Base-by-base conservation (phyloP, 768 basidiomycete genomes). In the Dacryopinax primogenitus region DNA sequence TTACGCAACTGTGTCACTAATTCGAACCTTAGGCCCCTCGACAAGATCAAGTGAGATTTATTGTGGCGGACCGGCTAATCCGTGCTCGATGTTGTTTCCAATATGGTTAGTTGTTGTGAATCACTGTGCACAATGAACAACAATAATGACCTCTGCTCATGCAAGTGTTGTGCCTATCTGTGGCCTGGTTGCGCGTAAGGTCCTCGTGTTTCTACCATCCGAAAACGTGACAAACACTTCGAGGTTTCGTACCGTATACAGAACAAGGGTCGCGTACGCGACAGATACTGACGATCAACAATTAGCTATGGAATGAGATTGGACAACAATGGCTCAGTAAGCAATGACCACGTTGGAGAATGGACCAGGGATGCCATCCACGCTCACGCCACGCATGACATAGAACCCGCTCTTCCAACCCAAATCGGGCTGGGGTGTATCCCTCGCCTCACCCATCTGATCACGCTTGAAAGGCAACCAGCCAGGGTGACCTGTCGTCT, bases 11-110 rank as follows among this genome's bases (percentile, higher is more conserved):
- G 39, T 3, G 33, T 15, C 63, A 41, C 62, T 62, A 36, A 63
- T 39, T 32, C 37, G 34, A 71, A 73, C 65, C 71, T 69, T 74
- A 91, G 92, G 70, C 93, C 94, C 18, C 76, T 97, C 67, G 94
- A 96, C 77, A 94, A 94, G 78, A 92, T 96, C 80, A 95, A 94
- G 77, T 95, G 80, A 62, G 6, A 4, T 7, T 28, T 18, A 44
- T 44, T 44, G 18, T 44, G 41, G 16, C 18, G 18, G 7, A 18
- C 4, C 23, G 18, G 41, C 6, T 23, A 23, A 44, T 44, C 4
- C 16, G 41, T 15, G 41, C 18, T 44, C 41, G 16, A 13, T 23
- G 13, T 23, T 61, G 12, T 23, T 15, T 32, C 30, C n/a, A 11
- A 32, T 30, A 33, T 36, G 32, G 62, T 32, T 23, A 23, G 37